A percentile compares a stretch with the other conserved stretches of the same genome.
Conservation (phyloP, 352 stramenopile species). For the Phytophthora pistaciae region DNA sequence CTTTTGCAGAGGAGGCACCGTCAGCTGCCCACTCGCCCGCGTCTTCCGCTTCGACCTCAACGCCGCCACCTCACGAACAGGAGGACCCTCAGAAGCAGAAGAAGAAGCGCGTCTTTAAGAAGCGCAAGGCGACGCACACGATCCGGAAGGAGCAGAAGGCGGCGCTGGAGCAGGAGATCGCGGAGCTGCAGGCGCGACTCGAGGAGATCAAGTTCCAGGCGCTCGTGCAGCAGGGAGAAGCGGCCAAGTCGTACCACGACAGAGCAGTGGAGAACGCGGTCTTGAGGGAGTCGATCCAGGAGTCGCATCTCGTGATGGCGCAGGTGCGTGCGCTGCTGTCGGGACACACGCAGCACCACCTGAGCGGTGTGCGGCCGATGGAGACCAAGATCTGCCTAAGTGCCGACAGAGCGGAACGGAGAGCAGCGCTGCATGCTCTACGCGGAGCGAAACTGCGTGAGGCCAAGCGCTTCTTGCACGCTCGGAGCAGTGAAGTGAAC, state of each 20-base stretch:
- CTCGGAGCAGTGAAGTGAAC: constrained; percentile 37
- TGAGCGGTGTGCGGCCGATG: constrained; percentile 33
- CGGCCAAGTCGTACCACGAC: constrained; percentile 28
- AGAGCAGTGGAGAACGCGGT: constrained; percentile 33
- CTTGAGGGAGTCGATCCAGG: constrained; percentile 38
- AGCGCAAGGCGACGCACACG: constrained; percentile 48
- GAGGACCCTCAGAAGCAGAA: constrained; percentile 1
- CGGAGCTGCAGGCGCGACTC: constrained; percentile 37
- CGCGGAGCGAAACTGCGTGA: constrained; percentile 35
- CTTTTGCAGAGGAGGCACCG: constrained; percentile 3
- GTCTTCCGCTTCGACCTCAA: constrained; percentile 16
- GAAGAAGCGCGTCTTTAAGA: constrained; percentile 47
- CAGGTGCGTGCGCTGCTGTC: constrained; percentile 37
- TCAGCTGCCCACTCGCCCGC: constrained; percentile 12
- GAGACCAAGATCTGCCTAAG: constrained; percentile 42
- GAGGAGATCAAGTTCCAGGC: constrained; percentile 48
- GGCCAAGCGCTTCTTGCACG: constrained; percentile 38
- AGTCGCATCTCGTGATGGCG: constrained; percentile 41
- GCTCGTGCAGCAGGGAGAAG: constrained; percentile 35
- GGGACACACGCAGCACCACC: constrained; percentile 33
- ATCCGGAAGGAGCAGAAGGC: constrained; percentile 54
- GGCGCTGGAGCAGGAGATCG: constrained; percentile 39
- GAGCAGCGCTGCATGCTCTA: constrained; percentile 29
- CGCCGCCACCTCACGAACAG: neutral
- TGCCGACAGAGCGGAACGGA: constrained; percentile 34